Base-by-base conservation (phyloP, 768 basidiomycete genomes). In the Psilocybe sp. region DNA sequence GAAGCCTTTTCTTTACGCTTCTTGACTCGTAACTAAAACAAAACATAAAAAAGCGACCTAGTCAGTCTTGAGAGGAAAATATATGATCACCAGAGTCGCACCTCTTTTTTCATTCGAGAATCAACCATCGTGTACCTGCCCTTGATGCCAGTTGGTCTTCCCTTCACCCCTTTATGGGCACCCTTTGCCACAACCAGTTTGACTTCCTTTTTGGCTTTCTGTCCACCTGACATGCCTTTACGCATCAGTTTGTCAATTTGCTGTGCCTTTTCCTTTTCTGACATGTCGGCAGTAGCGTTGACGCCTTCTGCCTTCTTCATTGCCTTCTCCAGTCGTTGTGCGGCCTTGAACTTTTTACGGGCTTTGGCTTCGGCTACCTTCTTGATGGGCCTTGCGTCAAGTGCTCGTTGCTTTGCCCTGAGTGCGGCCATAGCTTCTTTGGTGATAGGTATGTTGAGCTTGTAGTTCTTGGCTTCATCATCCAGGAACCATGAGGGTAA, bases 361-460 rank as follows among this genome's bases (percentile, higher is more conserved):
- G 92, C 94, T 68, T 98, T 98, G 12, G 97, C 97, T 70, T 98
- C 97, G 8, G 96, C 97, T 6, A 98, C 82, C 76, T 99, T 99
- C 74, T 97, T 98, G 72, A 99, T 98, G 14, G 97, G 97, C 19
- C 97, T 84, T 1, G 96, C 93, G 64, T 99, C 94, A 43, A 99
- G 75, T 12, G 93, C 91, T 11, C 96, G 87, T 69, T 95, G 90
- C 68, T 90, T 92, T 16, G 89, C 90, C 28, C 89, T 84, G 28
- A 99, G 76, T 9, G 83, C 85, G 43, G 79, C 78, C 49, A 98
- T 76, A 9, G 97, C 97, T 65, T 98, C 97, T 67, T 96, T 98
- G 0, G 95, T 98, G 48, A 98, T 78, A n/a, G 97, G 97, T 40
- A 98, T 76, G 65, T 98, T 98, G 45, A 90, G 71, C 65, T 92